phyloP scores from a whole-genome alignment of 768 basidiomycete genomes.

The Cantharellus cinnabarinus region DNA sequence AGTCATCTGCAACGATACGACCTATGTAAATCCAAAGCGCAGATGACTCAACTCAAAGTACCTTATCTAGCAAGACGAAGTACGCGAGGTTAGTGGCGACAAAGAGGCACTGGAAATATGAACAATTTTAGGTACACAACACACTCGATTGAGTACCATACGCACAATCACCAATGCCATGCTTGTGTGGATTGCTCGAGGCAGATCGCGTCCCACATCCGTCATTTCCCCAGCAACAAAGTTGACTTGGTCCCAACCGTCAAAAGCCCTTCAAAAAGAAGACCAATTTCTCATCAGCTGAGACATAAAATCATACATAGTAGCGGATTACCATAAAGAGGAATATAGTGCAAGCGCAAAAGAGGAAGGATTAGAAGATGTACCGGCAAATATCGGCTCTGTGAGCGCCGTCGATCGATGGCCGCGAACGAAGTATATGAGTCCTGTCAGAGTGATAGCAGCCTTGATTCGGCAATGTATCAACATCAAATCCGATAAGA shows the following conservation, averaged over 20 bases:
- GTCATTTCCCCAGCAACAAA: constrained; percentile 81
- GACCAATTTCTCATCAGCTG: background rate
- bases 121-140: background rate
- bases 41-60: constrained; percentile 11
- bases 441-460: constrained; percentile 54
- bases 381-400: constrained; percentile 47
- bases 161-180: constrained; percentile 65
- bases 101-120: constrained; percentile 40
- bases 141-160: constrained; percentile 2
- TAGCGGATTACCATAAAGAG: constrained; percentile 35
- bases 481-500: background rate
- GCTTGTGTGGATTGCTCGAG: constrained; percentile 73
- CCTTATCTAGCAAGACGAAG: constrained; percentile 81
- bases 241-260: constrained; percentile 74
- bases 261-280: constrained; percentile 44
- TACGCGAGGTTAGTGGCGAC: constrained; percentile 73
- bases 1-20: constrained; percentile 13
- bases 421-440: constrained; percentile 55
- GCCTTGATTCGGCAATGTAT: constrained; percentile 7
- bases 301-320: background rate
- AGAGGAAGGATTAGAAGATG: constrained; percentile 56
- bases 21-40: background rate
- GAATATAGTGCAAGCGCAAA: constrained; percentile 93
- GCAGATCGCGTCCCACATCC: constrained; percentile 68
- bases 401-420: constrained; percentile 46